Conservation (phyloP, 345 rosid genomes). For the Moricandia moricandioides region DNA sequence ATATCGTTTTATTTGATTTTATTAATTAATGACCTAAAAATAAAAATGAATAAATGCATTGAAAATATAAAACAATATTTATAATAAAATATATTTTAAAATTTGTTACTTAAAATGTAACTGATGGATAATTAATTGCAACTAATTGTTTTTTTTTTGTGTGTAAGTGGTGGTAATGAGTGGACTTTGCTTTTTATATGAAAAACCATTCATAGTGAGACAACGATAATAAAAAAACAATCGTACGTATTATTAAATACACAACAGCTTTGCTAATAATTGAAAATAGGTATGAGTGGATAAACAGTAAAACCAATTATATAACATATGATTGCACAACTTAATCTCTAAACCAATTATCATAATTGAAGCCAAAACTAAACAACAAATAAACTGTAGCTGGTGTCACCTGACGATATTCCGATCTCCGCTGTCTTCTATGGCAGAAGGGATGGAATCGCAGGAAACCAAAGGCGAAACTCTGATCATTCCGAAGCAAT, state of each 20-base stretch:
- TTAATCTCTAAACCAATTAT: not conserved
- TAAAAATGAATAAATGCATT: no score
- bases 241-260: slow-evolving; percentile 4
- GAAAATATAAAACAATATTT: no score
- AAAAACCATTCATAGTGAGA: slow-evolving; percentile 7
- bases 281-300: slow-evolving; percentile 27
- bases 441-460: no score
- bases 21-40: no score
- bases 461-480: no score
- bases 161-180: slow-evolving; percentile 13
- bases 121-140: not conserved
- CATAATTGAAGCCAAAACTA: not conserved
- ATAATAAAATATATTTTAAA: no score
- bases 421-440: no score
- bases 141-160: not conserved
- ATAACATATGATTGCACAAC: not conserved
- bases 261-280: slow-evolving; percentile 19
- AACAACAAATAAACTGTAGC: not conserved
- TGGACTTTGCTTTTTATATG: slow-evolving; percentile 25
- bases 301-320: slow-evolving; percentile 26
- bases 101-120: no score
- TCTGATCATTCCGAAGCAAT: no score
- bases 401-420: slow-evolving; percentile 28
- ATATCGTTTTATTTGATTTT: no score
- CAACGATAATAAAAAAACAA: not conserved